phyloP scores from a whole-genome alignment of 441 rosid genomes.

The Syzygium malaccense region DNA sequence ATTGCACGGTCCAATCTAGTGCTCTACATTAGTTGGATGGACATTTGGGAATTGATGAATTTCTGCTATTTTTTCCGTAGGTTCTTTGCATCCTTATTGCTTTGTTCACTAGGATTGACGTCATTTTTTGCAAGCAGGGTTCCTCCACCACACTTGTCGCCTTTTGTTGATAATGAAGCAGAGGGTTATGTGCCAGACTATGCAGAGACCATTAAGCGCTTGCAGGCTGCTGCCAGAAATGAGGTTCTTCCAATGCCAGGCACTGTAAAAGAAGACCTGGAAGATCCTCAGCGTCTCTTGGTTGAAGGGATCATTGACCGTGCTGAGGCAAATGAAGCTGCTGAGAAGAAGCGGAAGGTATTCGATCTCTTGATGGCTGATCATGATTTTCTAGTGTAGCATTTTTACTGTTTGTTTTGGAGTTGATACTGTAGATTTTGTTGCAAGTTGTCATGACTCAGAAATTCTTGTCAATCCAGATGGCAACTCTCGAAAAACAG shows the following conservation, averaged over 20 bases:
- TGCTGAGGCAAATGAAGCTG: constrained; percentile 74
- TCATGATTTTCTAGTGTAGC: not conserved
- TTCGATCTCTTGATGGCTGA: not conserved
- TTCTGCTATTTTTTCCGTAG: not conserved
- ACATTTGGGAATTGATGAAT: not conserved
- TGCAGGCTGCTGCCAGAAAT: constrained; percentile 73
- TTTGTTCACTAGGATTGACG: not conserved
- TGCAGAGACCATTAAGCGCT: constrained; percentile 64
- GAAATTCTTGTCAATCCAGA: constrained; percentile 27
- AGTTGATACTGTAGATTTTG: not conserved
- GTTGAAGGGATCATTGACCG: constrained; percentile 68
- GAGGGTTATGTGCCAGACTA: constrained; percentile 92
- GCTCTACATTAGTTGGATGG: not conserved
- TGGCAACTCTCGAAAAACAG: constrained; percentile 62
- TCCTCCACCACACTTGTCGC: constrained; percentile 86
- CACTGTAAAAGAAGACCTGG: constrained; percentile 53
- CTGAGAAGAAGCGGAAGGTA: constrained; percentile 59
- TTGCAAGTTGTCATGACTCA: not conserved
- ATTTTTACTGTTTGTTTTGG: not conserved
- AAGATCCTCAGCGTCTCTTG: constrained; percentile 67
- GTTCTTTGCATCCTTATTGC: not conserved
- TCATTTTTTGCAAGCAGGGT: constrained; percentile 29
- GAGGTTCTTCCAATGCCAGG: constrained; percentile 88
- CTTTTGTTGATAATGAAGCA: constrained; percentile 81
- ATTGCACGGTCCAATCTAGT: not conserved